Evolutionary conservation across 106 monocot genomes (phyloP), one percentile per base, ranked within the genome.

Genomic region (Alisma plantagoaquatica): DNA sequence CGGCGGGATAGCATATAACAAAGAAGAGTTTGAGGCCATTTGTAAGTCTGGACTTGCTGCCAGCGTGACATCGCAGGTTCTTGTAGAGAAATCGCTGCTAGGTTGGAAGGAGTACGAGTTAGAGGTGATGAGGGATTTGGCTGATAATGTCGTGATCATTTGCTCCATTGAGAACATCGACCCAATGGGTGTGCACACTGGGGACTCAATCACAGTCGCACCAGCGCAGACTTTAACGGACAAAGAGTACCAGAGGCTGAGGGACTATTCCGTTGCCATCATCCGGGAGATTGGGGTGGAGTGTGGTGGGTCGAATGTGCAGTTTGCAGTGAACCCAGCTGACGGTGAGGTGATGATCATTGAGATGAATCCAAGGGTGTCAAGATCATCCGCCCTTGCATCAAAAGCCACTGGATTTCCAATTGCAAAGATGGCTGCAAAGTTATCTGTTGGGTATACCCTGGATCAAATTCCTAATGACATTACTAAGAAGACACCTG

Each of bases 341-440:
- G 96, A 96, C 56, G 96, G 96, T 43, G 96, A 96, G 68, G 96
- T 96, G 45, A 96, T 96, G 96, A 76, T 96, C 11, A 96, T 96
- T 43, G 96, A 96, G 75, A 96, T 96, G 96, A 96, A 96, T 31
- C 96, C 96, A 0, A 85, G 96, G 63, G 96, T 96, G 14, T 96
- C 96, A 0, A 73, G 96, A 54, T 96, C 96, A 1, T 96, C 96
- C 0, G 96, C 96, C 22, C 61, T 96, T 29, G 96, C 96, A 5
- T 89, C 88, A 0, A 96, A 96, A 66, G 96, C 96, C 2, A 96
- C 96, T 22, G 96, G 96, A 2, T 96, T 96, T 45, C 96, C 96
- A 0, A 96, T 96, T 70, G 96, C 96, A 0, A 96, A 96, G 60
- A 96, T 96, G 73, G 96, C 96, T 23, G 96, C 96, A 24, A 96